Conservation (phyloP, 2,329 filamentous ascomycete genomes). For the Endoconidiophora laricicola region DNA sequence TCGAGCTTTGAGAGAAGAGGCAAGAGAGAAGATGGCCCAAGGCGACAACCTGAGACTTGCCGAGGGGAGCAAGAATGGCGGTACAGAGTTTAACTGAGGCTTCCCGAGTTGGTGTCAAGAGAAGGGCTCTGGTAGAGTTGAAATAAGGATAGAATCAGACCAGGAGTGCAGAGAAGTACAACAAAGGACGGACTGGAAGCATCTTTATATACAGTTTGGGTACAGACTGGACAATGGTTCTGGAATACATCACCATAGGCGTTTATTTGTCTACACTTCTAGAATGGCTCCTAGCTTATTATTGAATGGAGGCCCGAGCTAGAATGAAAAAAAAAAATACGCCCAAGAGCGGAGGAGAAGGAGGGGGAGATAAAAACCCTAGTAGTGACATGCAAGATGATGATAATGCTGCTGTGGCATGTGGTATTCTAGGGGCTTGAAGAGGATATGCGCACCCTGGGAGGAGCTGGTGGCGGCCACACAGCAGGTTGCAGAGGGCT, state of each 20-base stretch:
- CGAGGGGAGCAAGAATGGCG: neutral
- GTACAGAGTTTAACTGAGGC: neutral
- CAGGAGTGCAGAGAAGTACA: neutral
- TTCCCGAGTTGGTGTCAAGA: neutral
- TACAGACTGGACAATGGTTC: neutral
- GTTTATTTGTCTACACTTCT: neutral
- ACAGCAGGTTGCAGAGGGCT: too few species aligned
- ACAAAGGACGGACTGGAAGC: neutral
- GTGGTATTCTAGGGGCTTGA: neutral
- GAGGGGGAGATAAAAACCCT: neutral
- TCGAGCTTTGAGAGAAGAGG: neutral
- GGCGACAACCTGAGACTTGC: neutral
- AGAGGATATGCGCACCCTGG: too few species aligned
- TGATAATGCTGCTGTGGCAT: neutral
- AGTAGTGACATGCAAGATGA: neutral
- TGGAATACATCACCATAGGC: neutral
- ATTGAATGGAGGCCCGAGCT: neutral
- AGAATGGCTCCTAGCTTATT: neutral
- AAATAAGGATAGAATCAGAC: too few species aligned
- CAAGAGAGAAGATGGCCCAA: conserved; percentile 1
- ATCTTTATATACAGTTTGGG: too few species aligned
- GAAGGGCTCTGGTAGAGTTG: too few species aligned
- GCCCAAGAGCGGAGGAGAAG: conserved; percentile 1
- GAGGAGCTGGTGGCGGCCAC: too few species aligned
- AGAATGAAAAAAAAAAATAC: neutral